Evolutionary conservation across 2,329 filamentous ascomycete genomes (phyloP).

Genomic region (Elsinoe arachidis): DNA sequence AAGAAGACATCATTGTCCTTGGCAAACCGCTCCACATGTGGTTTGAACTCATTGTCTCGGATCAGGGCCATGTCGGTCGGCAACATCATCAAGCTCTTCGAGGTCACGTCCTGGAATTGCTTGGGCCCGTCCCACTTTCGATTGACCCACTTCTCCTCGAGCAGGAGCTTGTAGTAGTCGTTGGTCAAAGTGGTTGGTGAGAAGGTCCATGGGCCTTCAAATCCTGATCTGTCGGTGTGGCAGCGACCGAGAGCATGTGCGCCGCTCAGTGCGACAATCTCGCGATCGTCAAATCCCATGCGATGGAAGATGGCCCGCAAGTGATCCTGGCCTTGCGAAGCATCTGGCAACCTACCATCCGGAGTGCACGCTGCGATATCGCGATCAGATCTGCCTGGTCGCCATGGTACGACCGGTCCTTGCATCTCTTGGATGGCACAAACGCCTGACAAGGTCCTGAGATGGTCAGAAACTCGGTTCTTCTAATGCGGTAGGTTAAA

Average conservation of each 20-base stretch:
- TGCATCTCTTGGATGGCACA: slow-evolving; percentile 91
- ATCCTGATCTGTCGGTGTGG: slow-evolving; percentile 83
- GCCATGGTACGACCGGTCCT: slow-evolving; percentile 77
- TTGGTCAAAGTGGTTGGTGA: slow-evolving; percentile 87
- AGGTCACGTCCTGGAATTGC: slow-evolving; percentile 82
- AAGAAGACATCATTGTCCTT: slow-evolving; percentile 89
- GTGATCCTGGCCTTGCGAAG: slow-evolving; percentile 66
- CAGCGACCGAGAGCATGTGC: slow-evolving; percentile 84
- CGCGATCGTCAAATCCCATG: slow-evolving; percentile 96
- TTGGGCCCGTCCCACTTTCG: slow-evolving; percentile 84
- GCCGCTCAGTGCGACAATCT: slow-evolving; percentile 84
- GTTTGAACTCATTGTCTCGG: slow-evolving; percentile 78
- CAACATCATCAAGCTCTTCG: slow-evolving; percentile 93
- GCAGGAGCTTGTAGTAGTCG: slow-evolving; percentile 81
- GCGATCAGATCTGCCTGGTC: slow-evolving; percentile 73
- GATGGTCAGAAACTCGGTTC: neutral
- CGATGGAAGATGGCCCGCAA: slow-evolving; percentile 87
- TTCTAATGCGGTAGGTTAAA: neutral
- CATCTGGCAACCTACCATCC: slow-evolving; percentile 84
- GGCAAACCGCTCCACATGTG: slow-evolving; percentile 76
- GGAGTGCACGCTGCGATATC: slow-evolving; percentile 82
- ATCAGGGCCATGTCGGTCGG: slow-evolving; percentile 82
- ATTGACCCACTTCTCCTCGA: slow-evolving; percentile 88
- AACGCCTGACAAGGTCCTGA: slow-evolving; percentile 65
- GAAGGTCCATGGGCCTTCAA: slow-evolving; percentile 84